These are phyloP conservation scores for Kuraishia piskuri DNA, from an alignment of 805 yeast species.

Conservation along the genomic window DNA sequence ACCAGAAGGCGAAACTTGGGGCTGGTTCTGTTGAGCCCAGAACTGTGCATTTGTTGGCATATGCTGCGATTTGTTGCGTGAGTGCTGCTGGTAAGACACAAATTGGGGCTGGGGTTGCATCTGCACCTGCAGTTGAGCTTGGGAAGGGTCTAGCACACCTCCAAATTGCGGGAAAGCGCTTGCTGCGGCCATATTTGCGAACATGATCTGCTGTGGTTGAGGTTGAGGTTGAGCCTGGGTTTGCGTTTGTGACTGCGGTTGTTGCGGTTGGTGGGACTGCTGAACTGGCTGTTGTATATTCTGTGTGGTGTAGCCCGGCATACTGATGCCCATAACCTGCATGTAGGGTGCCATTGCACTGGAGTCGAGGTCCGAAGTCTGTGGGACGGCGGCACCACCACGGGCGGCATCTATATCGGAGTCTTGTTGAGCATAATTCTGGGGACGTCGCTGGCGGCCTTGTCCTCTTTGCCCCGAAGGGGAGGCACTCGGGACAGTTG, in stretches of 20 bases:
- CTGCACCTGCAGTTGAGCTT: neutral
- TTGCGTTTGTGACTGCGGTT: conserved; percentile 2
- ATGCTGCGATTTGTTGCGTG: neutral
- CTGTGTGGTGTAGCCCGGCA: neutral
- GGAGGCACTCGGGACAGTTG: neutral
- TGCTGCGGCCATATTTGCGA: neutral
- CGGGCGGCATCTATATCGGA: neutral
- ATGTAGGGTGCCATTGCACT: neutral
- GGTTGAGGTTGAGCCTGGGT: neutral
- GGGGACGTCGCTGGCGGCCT: neutral
- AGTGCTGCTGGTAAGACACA: neutral
- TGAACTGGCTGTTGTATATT: conserved; percentile 4
- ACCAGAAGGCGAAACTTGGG: neutral
- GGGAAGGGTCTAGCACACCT: neutral
- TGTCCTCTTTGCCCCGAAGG: neutral
- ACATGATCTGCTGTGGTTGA: neutral
- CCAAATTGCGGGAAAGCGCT: neutral
- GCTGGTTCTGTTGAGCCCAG: neutral
- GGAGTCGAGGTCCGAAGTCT: neutral
- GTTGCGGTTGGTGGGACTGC: conserved; percentile 8
- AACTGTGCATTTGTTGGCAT: neutral
- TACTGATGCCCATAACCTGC: neutral
- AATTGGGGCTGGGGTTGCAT: neutral
- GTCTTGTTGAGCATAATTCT: neutral
- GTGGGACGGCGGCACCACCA: neutral